Percentiles rank a stretch among this genome's conserved stretches.
Evolutionary conservation across 177 flowering plant species (phyloP).

Genomic region (Vitis hybrid): DNA sequence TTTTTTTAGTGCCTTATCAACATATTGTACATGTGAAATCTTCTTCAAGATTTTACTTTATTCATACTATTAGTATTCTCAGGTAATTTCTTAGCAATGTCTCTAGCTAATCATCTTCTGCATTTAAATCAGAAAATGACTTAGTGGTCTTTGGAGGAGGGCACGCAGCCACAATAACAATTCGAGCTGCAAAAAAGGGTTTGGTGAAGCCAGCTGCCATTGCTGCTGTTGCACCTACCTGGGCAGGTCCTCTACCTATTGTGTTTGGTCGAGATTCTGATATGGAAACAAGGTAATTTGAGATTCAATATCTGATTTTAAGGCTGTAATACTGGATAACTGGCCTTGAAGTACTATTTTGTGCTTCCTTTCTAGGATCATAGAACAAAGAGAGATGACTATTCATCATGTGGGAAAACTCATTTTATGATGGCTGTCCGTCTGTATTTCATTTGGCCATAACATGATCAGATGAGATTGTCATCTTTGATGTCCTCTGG

Average conservation of each 20-base stretch:
- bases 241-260: constrained; percentile 98
- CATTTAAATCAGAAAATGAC: constrained; percentile 43
- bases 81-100: background rate
- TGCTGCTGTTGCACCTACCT: constrained; percentile 95
- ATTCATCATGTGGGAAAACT: background rate
- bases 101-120: constrained; percentile 18
- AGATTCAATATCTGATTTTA: background rate
- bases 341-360: background rate
- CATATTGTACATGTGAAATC: background rate
- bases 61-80: background rate
- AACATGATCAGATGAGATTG: background rate
- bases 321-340: background rate
- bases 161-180: constrained; percentile 83
- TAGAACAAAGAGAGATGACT: background rate
- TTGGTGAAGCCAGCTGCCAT: constrained; percentile 73
- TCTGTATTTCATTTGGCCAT: background rate
- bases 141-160: constrained; percentile 89
- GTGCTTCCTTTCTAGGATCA: background rate
- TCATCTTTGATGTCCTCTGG: background rate
- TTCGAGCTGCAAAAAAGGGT: constrained; percentile 73
- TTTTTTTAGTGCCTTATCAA: background rate
- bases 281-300: constrained; percentile 78
- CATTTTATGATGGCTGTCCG: background rate
- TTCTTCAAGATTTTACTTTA: background rate
- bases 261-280: constrained; percentile 86